Percentiles rank a stretch among this genome's conserved stretches.
Conservation (phyloP, 73 alveolate species). For the Paramecium sonneborni region DNA sequence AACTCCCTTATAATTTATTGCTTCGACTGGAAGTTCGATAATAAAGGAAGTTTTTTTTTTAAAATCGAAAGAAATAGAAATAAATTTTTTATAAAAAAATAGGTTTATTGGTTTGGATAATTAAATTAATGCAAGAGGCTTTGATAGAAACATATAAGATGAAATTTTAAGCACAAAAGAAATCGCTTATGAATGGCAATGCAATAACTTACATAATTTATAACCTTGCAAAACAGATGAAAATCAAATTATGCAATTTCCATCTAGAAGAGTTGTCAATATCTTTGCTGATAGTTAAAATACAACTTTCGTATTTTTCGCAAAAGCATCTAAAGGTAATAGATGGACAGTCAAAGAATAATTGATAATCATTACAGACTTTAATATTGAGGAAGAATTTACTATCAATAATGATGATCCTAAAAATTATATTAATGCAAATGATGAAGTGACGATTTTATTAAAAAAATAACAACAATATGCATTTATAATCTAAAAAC, state of each 20-base stretch:
- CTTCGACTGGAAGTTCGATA: not conserved
- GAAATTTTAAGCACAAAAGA: not conserved
- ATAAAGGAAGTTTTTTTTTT: not conserved
- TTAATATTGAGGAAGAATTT: not conserved
- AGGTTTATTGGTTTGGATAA: not conserved
- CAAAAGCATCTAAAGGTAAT: not conserved
- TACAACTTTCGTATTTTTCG: not conserved
- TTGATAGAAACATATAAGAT: not conserved
- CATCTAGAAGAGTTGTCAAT: not conserved
- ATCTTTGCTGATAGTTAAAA: not conserved
- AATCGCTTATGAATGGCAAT: not conserved
- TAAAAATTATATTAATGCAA: not conserved
- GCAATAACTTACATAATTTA: not conserved
- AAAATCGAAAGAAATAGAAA: not conserved
- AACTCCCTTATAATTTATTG: not conserved
- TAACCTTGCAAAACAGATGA: not conserved
- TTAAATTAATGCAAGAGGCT: not conserved
- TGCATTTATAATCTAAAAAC: not conserved
- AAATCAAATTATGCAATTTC: not conserved
- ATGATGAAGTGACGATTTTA: not conserved
- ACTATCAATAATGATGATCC: not conserved
- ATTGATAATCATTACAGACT: not conserved
- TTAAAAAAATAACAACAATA: not conserved
- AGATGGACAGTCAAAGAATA: constrained; percentile 19
- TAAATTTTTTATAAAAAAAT: not conserved